Evolutionary conservation across 352 stramenopile genomes (phyloP), one percentile per base, ranked within the genome.

Genomic region (Phytophthora hybrid): DNA sequence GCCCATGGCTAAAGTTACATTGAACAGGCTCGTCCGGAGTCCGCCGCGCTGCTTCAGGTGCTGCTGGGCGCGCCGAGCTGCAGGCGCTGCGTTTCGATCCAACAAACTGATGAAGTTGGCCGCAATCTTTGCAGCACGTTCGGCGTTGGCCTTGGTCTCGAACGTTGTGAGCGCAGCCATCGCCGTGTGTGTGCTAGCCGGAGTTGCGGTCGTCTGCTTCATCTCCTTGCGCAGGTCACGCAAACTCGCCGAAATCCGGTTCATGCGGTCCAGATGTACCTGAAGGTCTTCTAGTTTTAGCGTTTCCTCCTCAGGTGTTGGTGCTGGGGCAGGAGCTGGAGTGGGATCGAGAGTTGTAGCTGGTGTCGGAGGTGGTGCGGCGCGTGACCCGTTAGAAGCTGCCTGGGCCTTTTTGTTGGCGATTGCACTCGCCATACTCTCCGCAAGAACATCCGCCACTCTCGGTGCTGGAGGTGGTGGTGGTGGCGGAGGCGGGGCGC

Each of bases 261-360:
- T 91, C 87, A 93, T 93, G 37, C 83, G 85, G 59, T 93, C 84
- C 18, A 93, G 52, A 79, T 93, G 87, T 13, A 92, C 73, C 63
- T 93, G 87, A 47, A 93, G 64, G 51, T 91, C 82, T 9, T 85
- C 78, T 13, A 93, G 62, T 61, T 93, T 85, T 31, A 91, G 79
- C n/a, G 59, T 63, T 8, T 83, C 78, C 21, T 81, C 67, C 47
- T 80, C 77, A 21, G 63, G 19, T 6, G 59, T 47, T 19, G 51
- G 37, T 0, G 67, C 54, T 37, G 62, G 26, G 4, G 49, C 14
- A 62, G 52, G 49, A 0, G 52, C 44, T 21, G 53, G 46, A 44
- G 34, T 18, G 41, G 41, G 41, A 8, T 49, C 10, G 14, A 13
- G 8, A 49, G 53, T 9, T 46, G 37, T 1, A 47, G 47, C 18